phyloP scores from a whole-genome alignment of 2,329 filamentous ascomycete species.

The Fusarium guadeloupense region DNA sequence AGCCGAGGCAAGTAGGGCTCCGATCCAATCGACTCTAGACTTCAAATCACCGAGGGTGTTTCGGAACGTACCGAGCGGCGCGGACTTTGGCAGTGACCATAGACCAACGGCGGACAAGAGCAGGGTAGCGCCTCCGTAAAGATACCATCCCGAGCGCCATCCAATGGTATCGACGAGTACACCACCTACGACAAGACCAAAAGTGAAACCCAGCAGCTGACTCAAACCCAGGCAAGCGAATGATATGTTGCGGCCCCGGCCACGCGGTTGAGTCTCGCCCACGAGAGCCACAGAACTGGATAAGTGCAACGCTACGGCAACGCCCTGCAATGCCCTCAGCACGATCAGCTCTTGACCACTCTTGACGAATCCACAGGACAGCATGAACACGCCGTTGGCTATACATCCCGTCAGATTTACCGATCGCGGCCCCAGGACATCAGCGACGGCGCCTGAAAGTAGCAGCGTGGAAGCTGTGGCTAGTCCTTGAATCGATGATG shows the following conservation, averaged over 20 bases:
- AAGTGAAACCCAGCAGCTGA: slow-evolving; percentile 59
- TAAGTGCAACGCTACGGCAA: slow-evolving; percentile 49
- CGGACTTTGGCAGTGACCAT: slow-evolving; percentile 48
- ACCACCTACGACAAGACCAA: slow-evolving; percentile 61
- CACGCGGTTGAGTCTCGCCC: slow-evolving; percentile 43
- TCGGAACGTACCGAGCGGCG: slow-evolving; percentile 36
- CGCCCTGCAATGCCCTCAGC: slow-evolving; percentile 53
- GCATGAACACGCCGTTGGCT: slow-evolving; percentile 42
- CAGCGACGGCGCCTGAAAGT: slow-evolving; percentile 52
- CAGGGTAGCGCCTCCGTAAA: slow-evolving; percentile 49
- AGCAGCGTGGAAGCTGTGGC: slow-evolving; percentile 50
- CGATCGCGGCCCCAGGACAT: slow-evolving; percentile 47
- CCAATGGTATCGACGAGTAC: slow-evolving; percentile 57
- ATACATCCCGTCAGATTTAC: slow-evolving; percentile 50
- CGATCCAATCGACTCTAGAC: slow-evolving; percentile 63
- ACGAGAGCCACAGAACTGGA: slow-evolving; percentile 51
- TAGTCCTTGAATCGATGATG: slow-evolving; percentile 49
- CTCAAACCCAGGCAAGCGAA: slow-evolving; percentile 57
- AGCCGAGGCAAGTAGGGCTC: slow-evolving; percentile 56
- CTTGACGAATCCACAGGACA: slow-evolving; percentile 46
- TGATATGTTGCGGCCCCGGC: slow-evolving; percentile 51
- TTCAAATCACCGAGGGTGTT: slow-evolving; percentile 36
- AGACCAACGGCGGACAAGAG: slow-evolving; percentile 48
- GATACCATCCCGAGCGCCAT: slow-evolving; percentile 59
- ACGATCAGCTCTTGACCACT: slow-evolving; percentile 48